Evolutionary conservation across 1,139 yeast species (phyloP).

Genomic region (Geotrichum candidum): DNA sequence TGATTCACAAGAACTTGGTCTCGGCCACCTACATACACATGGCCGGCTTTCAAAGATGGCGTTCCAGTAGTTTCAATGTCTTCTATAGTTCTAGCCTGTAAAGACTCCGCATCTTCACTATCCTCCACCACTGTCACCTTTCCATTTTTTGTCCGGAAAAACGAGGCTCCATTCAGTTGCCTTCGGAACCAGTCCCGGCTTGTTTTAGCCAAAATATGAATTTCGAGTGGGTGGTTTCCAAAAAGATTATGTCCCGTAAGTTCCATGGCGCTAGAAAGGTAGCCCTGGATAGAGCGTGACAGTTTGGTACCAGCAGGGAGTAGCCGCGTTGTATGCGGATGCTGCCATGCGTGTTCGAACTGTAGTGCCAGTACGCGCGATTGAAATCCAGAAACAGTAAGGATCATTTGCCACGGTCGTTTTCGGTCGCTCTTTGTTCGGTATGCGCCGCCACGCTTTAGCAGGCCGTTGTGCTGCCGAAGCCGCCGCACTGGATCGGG

Average conservation of each 20-base stretch:
- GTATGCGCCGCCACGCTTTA: constrained; percentile 59
- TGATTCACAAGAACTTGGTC: not conserved
- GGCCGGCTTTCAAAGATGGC: not conserved
- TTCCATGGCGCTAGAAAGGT: not conserved
- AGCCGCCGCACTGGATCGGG: constrained; percentile 65
- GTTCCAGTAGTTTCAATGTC: not conserved
- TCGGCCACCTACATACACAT: constrained; percentile 3
- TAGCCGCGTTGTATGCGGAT: constrained; percentile 58
- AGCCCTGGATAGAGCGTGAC: not conserved
- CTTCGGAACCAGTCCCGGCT: not conserved
- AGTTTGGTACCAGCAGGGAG: not conserved
- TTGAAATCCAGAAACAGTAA: constrained; percentile 65
- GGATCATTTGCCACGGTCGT: constrained; percentile 69
- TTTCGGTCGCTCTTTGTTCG: constrained; percentile 50
- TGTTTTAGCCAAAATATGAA: constrained; percentile 5
- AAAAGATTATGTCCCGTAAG: constrained; percentile 1
- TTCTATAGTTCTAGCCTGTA: not conserved
- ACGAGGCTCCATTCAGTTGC: not conserved
- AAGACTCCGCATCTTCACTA: not conserved
- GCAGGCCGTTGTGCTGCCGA: constrained; percentile 71
- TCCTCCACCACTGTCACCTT: constrained; percentile 1
- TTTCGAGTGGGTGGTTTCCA: constrained; percentile 5
- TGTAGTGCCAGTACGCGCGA: constrained; percentile 66
- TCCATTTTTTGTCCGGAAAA: not conserved
- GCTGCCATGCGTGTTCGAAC: constrained; percentile 73